Evolutionary conservation across 2,329 filamentous ascomycete species (phyloP).

Genomic region (Aaosphaeria arxii): DNA sequence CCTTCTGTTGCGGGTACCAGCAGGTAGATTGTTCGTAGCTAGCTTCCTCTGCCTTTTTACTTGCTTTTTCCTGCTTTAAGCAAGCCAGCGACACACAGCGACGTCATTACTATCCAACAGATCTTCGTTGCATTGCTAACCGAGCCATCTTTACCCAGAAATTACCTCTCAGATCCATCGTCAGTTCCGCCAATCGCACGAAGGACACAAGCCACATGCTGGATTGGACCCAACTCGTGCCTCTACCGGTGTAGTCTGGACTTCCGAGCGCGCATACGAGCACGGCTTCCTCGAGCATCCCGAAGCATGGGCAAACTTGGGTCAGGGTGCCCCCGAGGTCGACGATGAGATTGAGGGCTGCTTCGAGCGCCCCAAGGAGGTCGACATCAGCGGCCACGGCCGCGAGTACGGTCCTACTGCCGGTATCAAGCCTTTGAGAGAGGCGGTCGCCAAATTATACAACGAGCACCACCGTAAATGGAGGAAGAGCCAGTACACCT

Average conservation of each 20-base stretch:
- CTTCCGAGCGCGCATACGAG: conserved; percentile 80
- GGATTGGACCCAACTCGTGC: conserved; percentile 85
- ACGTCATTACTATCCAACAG: background rate
- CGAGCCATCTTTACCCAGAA: conserved; percentile 51
- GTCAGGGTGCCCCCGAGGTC: conserved; percentile 90
- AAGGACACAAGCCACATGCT: conserved; percentile 86
- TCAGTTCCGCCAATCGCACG: conserved; percentile 85
- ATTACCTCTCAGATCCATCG: conserved; percentile 79
- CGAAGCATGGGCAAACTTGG: conserved; percentile 84
- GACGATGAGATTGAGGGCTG: conserved; percentile 89
- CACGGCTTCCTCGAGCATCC: conserved; percentile 85
- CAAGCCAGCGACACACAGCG: background rate
- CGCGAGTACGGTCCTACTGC: conserved; percentile 91
- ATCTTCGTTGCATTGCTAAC: background rate
- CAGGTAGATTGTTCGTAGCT: background rate
- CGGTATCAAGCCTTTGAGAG: conserved; percentile 85
- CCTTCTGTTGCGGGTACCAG: background rate
- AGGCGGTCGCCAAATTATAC: conserved; percentile 88
- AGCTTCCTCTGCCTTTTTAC: background rate
- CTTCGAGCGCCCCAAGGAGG: conserved; percentile 75
- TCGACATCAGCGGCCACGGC: conserved; percentile 74
- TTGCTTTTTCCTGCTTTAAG: background rate
- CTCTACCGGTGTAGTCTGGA: conserved; percentile 94
- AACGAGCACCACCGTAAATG: conserved; percentile 88
- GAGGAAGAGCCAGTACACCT: conserved; percentile 86